phyloP scores from a whole-genome alignment of 192 early-diverging fungal species.

The Diversispora eburnea region DNA sequence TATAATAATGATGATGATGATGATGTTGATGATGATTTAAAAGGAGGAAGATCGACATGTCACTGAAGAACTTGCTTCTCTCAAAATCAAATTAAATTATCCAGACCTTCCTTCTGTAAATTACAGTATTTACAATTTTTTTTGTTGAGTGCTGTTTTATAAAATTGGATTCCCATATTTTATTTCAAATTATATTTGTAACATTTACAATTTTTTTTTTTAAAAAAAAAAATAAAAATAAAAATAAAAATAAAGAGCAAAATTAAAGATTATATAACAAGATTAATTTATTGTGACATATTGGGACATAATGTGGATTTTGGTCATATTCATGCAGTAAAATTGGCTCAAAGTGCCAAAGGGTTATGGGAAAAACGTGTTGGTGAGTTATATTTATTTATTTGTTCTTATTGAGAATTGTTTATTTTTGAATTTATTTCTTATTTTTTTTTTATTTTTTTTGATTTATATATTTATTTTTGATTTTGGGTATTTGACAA shows the following conservation, averaged over 20 bases:
- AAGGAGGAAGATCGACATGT: slow-evolving; percentile 28
- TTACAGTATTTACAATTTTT: not conserved
- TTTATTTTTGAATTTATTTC: not conserved
- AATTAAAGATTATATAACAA: slow-evolving; percentile 52
- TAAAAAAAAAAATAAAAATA: too few species aligned
- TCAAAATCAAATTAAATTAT: slow-evolving; percentile 19
- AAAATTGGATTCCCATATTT: not conserved
- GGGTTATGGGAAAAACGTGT: slow-evolving; percentile 43
- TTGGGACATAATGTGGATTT: slow-evolving; percentile 56
- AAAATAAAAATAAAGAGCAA: slow-evolving; percentile 32
- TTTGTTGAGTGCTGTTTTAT: not conserved
- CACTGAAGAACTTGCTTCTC: not conserved
- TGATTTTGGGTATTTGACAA: too few species aligned
- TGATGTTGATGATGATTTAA: not conserved
- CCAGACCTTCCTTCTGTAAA: slow-evolving; percentile 22
- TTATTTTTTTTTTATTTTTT: too few species aligned
- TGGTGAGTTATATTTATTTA: slow-evolving; percentile 33
- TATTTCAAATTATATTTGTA: not conserved
- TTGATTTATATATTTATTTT: not conserved
- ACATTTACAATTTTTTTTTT: not conserved
- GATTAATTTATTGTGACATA: slow-evolving; percentile 51
- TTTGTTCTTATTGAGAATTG: not conserved
- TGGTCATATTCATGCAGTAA: slow-evolving; percentile 52
- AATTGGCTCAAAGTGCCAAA: slow-evolving; percentile 53
- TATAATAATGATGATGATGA: not conserved